Evolutionary conservation across 495 filamentous ascomycete species (phyloP), one percentile per base, ranked within the genome.

Genomic region (Ramalina intermedia): DNA sequence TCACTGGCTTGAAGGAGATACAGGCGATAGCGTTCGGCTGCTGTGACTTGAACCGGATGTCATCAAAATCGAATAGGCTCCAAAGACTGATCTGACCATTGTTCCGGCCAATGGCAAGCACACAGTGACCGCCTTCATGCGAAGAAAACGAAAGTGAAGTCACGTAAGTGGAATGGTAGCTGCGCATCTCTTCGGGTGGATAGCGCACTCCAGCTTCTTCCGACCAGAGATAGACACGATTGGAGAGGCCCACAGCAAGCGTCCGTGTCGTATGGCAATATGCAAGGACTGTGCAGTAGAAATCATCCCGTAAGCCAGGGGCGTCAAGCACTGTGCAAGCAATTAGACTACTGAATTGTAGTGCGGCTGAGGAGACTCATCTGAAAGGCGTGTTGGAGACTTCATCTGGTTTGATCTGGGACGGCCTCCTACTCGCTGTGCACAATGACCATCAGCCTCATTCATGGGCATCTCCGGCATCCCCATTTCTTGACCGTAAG

Each of bases 101-200:
- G 29, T 82, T 84, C 43, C 87, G 77, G 12, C 86, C 88, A 51
- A 86, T 82, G 0, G 89, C 91, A 42, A 98, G 71, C 50, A 98
- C 94, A 37, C 79, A 78, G 56, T 81, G 81, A 33, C 73, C 68
- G 4, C 88, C 89, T 61, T 79, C 70, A 1, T 76, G 64, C 0
- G 87, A 95, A 8, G 91, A 96, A 60, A 96, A 96, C 0, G 85
- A 80, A 6, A 96, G 58, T 18, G 85, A 88, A 4, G 87, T 96
- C 35, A 98, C 73, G 61, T 81, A 74, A 20, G 78, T 74, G 13
- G 65, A 65, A 6, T 56, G 51, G 24, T 66, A 66, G 45, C 64
- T 47, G 16, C 53, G 43, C 26, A 40, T 21, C 36, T 72, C 56
- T 57, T 50, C 56, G 47, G 66, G 66, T 44, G 73, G 66, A 58